Evolutionary conservation across 106 monocot species (phyloP).

Genomic region (Allium cepa): DNA sequence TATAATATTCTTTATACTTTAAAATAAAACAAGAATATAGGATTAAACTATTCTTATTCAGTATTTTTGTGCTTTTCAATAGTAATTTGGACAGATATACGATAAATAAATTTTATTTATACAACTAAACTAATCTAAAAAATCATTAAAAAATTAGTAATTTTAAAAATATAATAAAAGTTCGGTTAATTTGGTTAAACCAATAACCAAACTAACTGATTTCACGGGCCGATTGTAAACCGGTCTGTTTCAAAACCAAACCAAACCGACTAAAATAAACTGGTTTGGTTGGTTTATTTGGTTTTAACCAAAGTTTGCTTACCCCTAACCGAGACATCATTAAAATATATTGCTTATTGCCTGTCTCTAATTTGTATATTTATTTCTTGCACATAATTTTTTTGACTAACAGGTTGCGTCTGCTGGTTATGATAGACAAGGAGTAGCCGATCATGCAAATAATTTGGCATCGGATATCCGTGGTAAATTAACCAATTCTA

Average conservation of each 20-base stretch:
- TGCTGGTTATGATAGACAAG: conserved; percentile 91
- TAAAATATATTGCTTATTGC: background rate
- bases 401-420: conserved; percentile 51
- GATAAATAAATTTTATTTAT: too few relatives aligned
- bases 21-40: too few relatives aligned
- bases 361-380: background rate
- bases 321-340: too few relatives aligned
- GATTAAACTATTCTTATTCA: too few relatives aligned
- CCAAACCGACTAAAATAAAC: too few relatives aligned
- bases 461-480: conserved; percentile 95
- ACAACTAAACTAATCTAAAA: too few relatives aligned
- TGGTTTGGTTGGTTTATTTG: too few relatives aligned
- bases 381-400: conserved; percentile 2
- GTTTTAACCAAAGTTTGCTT: background rate
- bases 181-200: background rate
- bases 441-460: conserved; percentile 98
- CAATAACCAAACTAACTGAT: background rate
- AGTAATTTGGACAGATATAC: too few relatives aligned
- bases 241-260: background rate
- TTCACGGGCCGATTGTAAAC: background rate
- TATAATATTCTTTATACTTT: too few relatives aligned
- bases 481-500: conserved; percentile 88
- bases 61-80: too few relatives aligned
- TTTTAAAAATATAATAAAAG: too few relatives aligned
- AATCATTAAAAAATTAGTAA: too few relatives aligned